Evolutionary conservation across 2,329 filamentous ascomycete species (phyloP).

Genomic region (Epichloe gansuensis): DNA sequence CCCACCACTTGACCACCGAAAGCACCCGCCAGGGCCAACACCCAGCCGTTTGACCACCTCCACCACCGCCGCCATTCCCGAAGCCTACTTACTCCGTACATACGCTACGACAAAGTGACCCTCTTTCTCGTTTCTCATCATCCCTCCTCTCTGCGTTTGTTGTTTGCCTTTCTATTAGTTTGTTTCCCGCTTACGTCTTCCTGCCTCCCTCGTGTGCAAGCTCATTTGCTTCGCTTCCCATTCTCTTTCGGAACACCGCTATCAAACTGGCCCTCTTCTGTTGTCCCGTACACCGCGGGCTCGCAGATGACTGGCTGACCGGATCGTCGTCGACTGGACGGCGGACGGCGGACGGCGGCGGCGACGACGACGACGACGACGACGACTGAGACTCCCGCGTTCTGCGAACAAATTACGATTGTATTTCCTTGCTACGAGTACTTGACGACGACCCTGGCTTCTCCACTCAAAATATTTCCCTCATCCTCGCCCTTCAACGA

Average conservation of each 20-base stretch:
- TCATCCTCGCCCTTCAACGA: not conserved
- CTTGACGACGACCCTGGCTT: not conserved
- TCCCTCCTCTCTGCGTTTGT: not conserved
- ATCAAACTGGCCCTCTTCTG: not conserved
- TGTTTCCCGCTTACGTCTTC: not conserved
- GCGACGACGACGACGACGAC: not conserved
- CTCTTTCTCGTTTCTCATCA: not conserved
- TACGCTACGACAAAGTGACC: not conserved
- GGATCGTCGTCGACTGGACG: constrained; percentile 6
- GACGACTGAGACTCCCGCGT: not conserved
- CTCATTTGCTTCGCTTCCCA: not conserved
- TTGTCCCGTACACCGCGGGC: not conserved
- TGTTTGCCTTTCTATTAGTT: not conserved
- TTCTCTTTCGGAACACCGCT: not conserved
- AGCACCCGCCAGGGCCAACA: not conserved
- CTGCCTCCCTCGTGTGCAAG: not conserved
- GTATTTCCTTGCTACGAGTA: no score
- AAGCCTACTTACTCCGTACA: not conserved
- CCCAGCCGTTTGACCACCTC: not conserved
- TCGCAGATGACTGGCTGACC: constrained; percentile 6
- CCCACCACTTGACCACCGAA: not conserved
- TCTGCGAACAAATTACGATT: not conserved
- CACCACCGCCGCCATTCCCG: not conserved
- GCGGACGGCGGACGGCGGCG: constrained; percentile 1
- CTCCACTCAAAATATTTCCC: not conserved